Base-by-base conservation (phyloP, 306 rosid genomes). In the Cicer arietinum region DNA sequence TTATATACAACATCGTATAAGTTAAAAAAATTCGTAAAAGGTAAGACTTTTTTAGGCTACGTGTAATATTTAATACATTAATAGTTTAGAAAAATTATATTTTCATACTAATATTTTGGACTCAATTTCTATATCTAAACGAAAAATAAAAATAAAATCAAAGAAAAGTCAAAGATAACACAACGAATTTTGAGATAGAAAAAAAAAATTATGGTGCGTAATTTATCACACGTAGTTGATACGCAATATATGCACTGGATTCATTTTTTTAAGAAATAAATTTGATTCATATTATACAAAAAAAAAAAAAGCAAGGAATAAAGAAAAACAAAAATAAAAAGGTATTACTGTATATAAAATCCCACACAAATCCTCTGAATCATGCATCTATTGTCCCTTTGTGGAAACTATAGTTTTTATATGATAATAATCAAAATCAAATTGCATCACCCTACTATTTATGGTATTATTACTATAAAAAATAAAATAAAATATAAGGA, bases 391-490 rank as follows among this genome's bases (percentile, higher is more conserved):
- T 58, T n/a, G 7, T 72, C 71, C 43, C 59, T 41, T 6, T 25
- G 13, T 46, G 71, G 53, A 58, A 43, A 67, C 42, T 14, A 14
- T 12, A 7, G 18, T 44, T 37, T 70, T 70, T 75, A 37, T 57
- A 10, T 18, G 35, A 18, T 73, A 71, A 75, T 37, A 50, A 25
- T 44, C 25, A 76, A 77, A 76, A 75, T 44, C 53, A 67, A 68
- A 50, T 37, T 61, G 77, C 66, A 77, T 68, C 54, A 42, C 44
- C 6, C 44, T 54, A 68, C 73, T 68, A 22, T 10, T 25, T 44
- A 12, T 35, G 12, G 54, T 46, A 37, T 77, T 46, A 65, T 13
- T 10, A 56, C 1, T 30, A 25, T 25, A 13, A 75, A 69, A 43
- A 35, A 59, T 57, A 75, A 68, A n/a, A 50, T 48, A 56, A 74